Base-by-base conservation (phyloP, 164 flowering plant species). In the Platanus orientalis region DNA sequence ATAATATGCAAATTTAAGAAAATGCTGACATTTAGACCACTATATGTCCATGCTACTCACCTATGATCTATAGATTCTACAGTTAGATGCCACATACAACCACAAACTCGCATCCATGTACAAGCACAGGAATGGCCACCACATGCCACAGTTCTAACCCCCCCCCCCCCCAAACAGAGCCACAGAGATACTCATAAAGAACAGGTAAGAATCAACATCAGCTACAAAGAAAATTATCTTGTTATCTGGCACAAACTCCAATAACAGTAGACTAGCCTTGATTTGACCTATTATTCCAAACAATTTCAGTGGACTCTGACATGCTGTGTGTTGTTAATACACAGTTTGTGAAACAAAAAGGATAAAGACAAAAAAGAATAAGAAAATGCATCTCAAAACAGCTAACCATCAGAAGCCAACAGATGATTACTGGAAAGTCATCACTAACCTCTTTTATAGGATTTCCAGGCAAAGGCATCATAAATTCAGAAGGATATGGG, bases 401-500 rank as follows among this genome's bases (percentile, higher is more conserved):
- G 44, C 44, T 29, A 26, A 11, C 28, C 30, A 7, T 20, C 19
- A 50, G 14, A 4, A 24, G 6, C 21, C 47, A 25, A 30, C n/a
- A 29, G 50, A 55, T 68, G 6, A 60, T 48, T 29, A 16, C 23
- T 10, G 21, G 6, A 23, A 47, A 60, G 32, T 30, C 23, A 1
- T 2, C 53, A 70, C 79, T 55, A 44, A 90, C 98, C 93, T 92
- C 96, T 73, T 78, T 88, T 57, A 92, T 83, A 17, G 98, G 98
- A 51, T 84, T 40, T 75, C 79, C 98, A 56, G 98, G 98, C 71
- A 92, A 66, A 66, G 96, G 92, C 96, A 86, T 90, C 63, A 88
- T 0, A 74, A 92, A 92, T 3, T 71, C 73, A 7, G 98, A 65
- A 61, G 92, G 83, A 67, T 84, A 86, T 7, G 98, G 98, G 62